These are phyloP conservation scores for Cyphellophora attinorum DNA, from an alignment of 2,329 filamentous ascomycete genomes.

Conservation along the genomic window DNA sequence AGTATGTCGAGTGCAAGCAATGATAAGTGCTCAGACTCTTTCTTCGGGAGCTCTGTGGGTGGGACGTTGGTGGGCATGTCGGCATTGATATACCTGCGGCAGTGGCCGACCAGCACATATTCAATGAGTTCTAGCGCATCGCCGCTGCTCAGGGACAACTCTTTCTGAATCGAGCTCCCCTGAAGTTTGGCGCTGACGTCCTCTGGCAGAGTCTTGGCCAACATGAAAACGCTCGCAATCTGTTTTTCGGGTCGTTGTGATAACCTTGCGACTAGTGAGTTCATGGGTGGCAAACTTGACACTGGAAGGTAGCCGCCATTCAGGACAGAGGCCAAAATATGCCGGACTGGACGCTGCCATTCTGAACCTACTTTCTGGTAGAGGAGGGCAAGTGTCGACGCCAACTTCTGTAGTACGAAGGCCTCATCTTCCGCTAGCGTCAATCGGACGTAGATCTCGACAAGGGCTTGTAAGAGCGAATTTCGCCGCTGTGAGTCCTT, in stretches of 20 bases:
- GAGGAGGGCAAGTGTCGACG: slow-evolving; percentile 33
- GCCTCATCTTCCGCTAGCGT: slow-evolving; percentile 27
- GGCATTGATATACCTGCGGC: not conserved
- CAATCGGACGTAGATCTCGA: slow-evolving; percentile 32
- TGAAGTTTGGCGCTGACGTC: slow-evolving; percentile 12
- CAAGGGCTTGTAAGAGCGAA: slow-evolving; percentile 30
- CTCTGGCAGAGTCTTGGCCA: slow-evolving; percentile 28
- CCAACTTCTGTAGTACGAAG: slow-evolving; percentile 37
- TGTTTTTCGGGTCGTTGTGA: slow-evolving; percentile 7
- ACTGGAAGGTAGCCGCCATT: slow-evolving; percentile 28
- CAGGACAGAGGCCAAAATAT: slow-evolving; percentile 25
- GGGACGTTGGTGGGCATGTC: not conserved
- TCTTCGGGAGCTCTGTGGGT: not conserved
- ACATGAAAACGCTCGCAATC: slow-evolving; percentile 10
- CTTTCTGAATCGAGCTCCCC: slow-evolving; percentile 7
- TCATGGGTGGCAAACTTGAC: slow-evolving; percentile 27
- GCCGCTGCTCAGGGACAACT: slow-evolving; percentile 8
- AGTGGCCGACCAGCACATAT: not conserved
- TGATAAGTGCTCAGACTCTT: not conserved
- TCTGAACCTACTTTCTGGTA: slow-evolving; percentile 30
- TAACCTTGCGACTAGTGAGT: slow-evolving; percentile 20
- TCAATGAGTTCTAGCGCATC: slow-evolving; percentile 6
- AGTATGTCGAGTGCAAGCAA: slow-evolving; percentile 6
- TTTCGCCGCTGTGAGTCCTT: slow-evolving; percentile 20
- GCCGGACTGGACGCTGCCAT: slow-evolving; percentile 24